Conservation (phyloP, 2,329 filamentous ascomycete genomes). For the Botrytis aclada region DNA sequence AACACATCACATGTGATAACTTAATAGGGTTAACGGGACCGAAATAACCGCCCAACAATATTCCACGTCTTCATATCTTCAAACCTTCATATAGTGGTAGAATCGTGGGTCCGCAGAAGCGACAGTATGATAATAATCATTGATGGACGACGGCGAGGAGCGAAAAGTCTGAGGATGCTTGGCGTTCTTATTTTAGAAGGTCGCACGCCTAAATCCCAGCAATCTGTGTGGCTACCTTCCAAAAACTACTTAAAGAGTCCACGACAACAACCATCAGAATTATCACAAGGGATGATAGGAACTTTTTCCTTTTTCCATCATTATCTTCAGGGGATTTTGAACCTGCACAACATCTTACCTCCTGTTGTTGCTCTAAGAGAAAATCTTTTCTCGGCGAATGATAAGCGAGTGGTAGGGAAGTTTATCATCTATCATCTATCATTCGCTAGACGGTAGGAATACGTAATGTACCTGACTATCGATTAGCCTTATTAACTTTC, state of each 20-base stretch:
- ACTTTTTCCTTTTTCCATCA: not conserved
- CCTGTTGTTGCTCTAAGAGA: not conserved
- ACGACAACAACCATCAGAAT: not conserved
- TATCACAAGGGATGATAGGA: not conserved
- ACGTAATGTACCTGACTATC: conserved; percentile 15
- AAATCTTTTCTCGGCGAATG: not conserved
- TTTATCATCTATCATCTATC: not conserved
- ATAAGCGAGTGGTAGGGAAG: not conserved
- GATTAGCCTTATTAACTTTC: not conserved
- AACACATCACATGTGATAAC: not conserved
- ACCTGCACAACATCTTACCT: conserved; percentile 10
- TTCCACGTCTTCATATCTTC: not conserved
- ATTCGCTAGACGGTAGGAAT: not conserved
- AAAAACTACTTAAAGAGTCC: not conserved
- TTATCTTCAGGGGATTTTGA: not conserved
- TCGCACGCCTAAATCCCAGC: not conserved
- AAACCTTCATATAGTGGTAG: not conserved
- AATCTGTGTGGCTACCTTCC: conserved; percentile 4
- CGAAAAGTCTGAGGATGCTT: not conserved
- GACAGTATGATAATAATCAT: not conserved
- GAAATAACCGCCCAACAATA: not conserved
- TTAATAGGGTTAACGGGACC: not conserved
- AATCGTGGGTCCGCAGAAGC: not conserved
- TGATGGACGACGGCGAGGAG: conserved; percentile 11
- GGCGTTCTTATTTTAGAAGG: conserved; percentile 15